phyloP scores from a whole-genome alignment of 257 asterid species.

The Euphrasia confusa region DNA sequence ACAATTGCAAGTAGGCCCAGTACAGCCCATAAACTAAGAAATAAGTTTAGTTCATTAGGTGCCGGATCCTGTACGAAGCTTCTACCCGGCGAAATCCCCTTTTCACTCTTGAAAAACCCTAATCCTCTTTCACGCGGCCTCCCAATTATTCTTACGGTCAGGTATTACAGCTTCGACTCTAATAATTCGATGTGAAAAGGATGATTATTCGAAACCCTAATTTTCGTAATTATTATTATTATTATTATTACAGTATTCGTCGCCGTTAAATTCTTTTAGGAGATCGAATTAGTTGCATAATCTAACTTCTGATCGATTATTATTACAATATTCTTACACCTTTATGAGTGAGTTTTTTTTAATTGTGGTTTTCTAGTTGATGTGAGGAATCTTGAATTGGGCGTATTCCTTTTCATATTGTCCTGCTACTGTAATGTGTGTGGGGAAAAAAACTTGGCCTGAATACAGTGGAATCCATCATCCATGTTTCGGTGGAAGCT shows the following conservation, averaged over 20 bases:
- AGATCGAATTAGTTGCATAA: not conserved
- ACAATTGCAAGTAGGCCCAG: no score
- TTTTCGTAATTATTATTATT: not conserved
- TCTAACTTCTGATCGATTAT: not conserved
- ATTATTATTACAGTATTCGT: not conserved
- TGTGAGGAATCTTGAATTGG: not conserved
- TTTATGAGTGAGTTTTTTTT: not conserved
- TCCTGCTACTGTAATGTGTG: not conserved
- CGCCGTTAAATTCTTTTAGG: not conserved
- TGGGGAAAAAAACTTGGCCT: not conserved
- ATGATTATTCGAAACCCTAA: not conserved
- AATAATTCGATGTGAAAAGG: not conserved
- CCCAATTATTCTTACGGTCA: no score
- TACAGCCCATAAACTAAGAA: no score
- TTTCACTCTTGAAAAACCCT: no score
- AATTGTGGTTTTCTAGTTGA: not conserved
- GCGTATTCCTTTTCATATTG: not conserved
- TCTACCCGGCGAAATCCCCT: no score
- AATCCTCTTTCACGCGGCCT: no score
- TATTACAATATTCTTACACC: no score
- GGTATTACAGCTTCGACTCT: no score
- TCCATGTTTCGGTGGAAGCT: not conserved
- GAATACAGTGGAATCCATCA: not conserved
- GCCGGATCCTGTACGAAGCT: no score
- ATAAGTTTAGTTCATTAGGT: no score